Percentiles rank a stretch among this genome's conserved stretches.
These are phyloP conservation scores for Rossbeevera mucosa DNA, from an alignment of 768 basidiomycete genomes.

Conservation along the genomic window DNA sequence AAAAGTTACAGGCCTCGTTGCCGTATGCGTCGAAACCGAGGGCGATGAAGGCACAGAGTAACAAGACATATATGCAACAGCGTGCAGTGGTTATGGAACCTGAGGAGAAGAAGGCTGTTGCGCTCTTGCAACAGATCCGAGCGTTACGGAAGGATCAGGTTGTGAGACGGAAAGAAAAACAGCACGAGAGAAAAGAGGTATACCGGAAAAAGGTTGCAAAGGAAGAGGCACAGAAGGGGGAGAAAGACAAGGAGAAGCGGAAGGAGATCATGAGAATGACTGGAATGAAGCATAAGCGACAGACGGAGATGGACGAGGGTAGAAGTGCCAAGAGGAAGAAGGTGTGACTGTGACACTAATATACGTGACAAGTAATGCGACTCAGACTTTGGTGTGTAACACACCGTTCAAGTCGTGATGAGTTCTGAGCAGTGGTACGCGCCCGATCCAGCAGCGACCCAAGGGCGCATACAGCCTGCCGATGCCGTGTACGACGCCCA, in stretches of 20 bases:
- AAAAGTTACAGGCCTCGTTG: conserved; percentile 83
- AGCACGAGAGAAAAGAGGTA: conserved; percentile 68
- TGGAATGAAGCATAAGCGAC: conserved; percentile 69
- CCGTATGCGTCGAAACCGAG: conserved; percentile 94
- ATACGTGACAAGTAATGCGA: conserved; percentile 10
- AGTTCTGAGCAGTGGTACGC: conserved; percentile 16
- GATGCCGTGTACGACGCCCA: conserved; percentile 67
- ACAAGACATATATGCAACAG: conserved; percentile 86
- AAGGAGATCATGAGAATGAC: conserved; percentile 70
- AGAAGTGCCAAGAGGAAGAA: conserved; percentile 51
- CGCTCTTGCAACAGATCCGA: conserved; percentile 89
- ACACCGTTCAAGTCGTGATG: conserved; percentile 18
- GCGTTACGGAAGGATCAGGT: conserved; percentile 89
- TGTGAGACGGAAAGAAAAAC: conserved; percentile 73
- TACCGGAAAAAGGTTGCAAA: conserved; percentile 71
- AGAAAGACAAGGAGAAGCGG: conserved; percentile 72
- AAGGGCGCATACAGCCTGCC: conserved; percentile 20
- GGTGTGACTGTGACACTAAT: conserved; percentile 19
- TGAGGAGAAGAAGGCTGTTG: conserved; percentile 90
- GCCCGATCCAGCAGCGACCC: conserved; percentile 11
- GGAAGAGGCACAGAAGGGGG: conserved; percentile 53
- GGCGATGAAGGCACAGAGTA: conserved; percentile 66
- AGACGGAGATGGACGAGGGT: conserved; percentile 57
- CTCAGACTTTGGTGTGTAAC: background rate
- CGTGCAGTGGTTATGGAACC: conserved; percentile 94